These are phyloP conservation scores for Pseudozyma hubeiensis DNA, from an alignment of 1,284 basidiomycete genomes.

Conservation along the genomic window DNA sequence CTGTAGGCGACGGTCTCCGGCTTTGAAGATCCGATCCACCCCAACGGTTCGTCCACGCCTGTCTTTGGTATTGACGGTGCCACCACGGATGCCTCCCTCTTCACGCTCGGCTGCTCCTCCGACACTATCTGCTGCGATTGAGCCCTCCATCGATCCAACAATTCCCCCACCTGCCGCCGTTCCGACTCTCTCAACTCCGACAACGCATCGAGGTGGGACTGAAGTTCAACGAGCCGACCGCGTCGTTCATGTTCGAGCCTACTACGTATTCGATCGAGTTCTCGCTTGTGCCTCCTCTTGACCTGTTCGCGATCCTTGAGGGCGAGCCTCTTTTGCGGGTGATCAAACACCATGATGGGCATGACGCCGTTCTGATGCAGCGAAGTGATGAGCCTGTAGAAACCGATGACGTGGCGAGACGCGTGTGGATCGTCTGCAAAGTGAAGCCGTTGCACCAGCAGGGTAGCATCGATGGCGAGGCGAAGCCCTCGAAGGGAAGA, in stretches of 20 bases:
- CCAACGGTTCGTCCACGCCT: background rate
- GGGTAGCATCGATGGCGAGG: conserved; percentile 60
- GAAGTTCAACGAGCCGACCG: conserved; percentile 27
- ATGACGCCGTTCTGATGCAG: conserved; percentile 43
- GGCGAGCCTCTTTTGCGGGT: conserved; percentile 50
- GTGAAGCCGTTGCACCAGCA: conserved; percentile 51
- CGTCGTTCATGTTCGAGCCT: conserved; percentile 37
- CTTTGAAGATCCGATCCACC: conserved; percentile 9
- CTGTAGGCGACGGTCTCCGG: conserved; percentile 28
- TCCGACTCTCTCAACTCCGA: conserved; percentile 21
- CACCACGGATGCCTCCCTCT: too few species aligned
- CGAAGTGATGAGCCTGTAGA: conserved; percentile 53
- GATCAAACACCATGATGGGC: conserved; percentile 63
- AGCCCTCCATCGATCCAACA: conserved; percentile 30
- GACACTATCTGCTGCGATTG: conserved; percentile 1
- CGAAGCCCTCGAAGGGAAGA: conserved; percentile 35
- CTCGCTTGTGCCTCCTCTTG: conserved; percentile 47
- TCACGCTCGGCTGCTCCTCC: background rate
- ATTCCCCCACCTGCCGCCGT: conserved; percentile 32
- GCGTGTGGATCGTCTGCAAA: conserved; percentile 54
- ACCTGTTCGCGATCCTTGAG: conserved; percentile 54
- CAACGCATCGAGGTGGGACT: conserved; percentile 25
- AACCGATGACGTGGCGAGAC: conserved; percentile 57
- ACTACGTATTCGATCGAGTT: conserved; percentile 43
- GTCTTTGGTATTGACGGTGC: background rate